phyloP scores from a whole-genome alignment of 2,329 filamentous ascomycete species.

The Colletotrichum australisinense region DNA sequence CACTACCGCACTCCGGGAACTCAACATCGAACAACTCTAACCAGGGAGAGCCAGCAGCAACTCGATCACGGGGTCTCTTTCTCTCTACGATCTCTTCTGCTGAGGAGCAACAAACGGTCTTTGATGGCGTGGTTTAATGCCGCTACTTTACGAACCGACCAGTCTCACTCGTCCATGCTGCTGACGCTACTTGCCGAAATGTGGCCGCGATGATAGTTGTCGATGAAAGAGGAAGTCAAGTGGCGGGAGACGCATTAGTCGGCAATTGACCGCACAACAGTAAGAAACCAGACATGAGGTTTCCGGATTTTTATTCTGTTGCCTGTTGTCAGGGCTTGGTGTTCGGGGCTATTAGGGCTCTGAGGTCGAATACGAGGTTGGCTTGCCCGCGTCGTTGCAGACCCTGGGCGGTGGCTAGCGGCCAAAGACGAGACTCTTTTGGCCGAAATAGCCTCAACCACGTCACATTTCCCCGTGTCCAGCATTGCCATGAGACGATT shows the following conservation, averaged over 20 bases:
- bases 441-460: constrained; percentile 28
- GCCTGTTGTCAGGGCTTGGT: constrained; percentile 17
- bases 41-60: constrained; percentile 7
- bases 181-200: background rate
- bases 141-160: constrained; percentile 14
- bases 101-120: constrained; percentile 8
- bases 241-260: constrained; percentile 11
- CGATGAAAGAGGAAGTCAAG: background rate
- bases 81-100: background rate
- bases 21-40: constrained; percentile 5
- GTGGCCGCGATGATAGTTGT: background rate
- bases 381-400: constrained; percentile 5
- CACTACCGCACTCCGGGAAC: background rate
- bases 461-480: constrained; percentile 20
- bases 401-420: constrained; percentile 13
- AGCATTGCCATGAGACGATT: constrained; percentile 5
- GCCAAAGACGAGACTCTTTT: constrained; percentile 6
- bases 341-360: constrained; percentile 1
- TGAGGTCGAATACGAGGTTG: constrained; percentile 26
- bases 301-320: constrained; percentile 26
- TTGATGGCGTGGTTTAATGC: background rate
- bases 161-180: background rate
- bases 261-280: background rate
- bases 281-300: background rate
- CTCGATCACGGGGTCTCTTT: background rate